These are phyloP conservation scores for Spergularia azorica DNA, from an alignment of 179 eudicot genomes.

Conservation along the genomic window DNA sequence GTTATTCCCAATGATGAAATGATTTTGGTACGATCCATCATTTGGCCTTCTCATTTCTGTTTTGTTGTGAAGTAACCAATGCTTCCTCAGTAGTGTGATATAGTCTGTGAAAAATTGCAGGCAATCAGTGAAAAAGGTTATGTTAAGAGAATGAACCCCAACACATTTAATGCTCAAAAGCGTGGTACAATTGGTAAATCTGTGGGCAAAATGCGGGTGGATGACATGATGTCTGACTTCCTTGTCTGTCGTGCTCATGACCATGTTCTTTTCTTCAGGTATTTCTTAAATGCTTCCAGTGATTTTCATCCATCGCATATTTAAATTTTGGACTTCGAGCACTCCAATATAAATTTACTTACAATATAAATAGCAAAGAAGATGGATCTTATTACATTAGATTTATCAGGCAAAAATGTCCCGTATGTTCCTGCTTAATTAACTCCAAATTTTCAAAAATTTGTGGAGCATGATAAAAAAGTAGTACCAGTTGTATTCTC, in stretches of 20 bases:
- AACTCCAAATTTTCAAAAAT: neutral
- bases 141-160: constrained; percentile 91
- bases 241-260: constrained; percentile 93
- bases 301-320: neutral
- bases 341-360: neutral
- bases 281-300: constrained; percentile 11
- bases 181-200: constrained; percentile 98
- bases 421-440: neutral
- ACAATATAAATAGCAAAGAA: too few relatives aligned
- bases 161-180: constrained; percentile 76
- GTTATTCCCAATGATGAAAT: constrained; percentile 96
- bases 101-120: constrained; percentile 37
- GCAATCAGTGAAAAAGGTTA: constrained; percentile 97
- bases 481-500: neutral
- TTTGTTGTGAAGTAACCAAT: constrained; percentile 10
- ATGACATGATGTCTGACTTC: constrained; percentile 96
- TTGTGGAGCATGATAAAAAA: neutral
- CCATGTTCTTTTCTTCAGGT: constrained; percentile 91
- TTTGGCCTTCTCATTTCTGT: neutral
- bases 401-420: too few relatives aligned
- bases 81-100: constrained; percentile 10
- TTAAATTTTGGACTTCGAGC: constrained; percentile 8
- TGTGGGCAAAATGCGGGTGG: constrained; percentile 86
- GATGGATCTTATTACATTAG: too few relatives aligned
- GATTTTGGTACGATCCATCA: constrained; percentile 58